These are phyloP conservation scores for Chimonanthus praecox DNA, from an alignment of 164 flowering plant species.

Conservation along the genomic window DNA sequence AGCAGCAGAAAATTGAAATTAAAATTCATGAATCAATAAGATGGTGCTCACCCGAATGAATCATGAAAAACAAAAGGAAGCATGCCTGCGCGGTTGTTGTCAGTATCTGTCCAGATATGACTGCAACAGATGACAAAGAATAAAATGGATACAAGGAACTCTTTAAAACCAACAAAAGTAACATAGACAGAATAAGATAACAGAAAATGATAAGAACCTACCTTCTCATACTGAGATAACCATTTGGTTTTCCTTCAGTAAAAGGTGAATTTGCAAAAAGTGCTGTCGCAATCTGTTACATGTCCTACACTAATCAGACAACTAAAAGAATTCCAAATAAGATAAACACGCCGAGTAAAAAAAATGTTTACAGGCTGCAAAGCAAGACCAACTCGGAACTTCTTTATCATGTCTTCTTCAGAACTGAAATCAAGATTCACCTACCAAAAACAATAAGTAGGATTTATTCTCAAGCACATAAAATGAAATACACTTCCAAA, in stretches of 20 bases:
- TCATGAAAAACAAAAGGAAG: conserved; percentile 98
- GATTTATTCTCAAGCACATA: neutral
- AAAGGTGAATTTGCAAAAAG: conserved; percentile 98
- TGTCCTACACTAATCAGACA: conserved; percentile 22
- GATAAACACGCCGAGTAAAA: neutral
- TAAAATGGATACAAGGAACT: conserved; percentile 6
- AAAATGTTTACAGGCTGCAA: conserved; percentile 81
- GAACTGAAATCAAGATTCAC: conserved; percentile 96
- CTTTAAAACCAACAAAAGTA: neutral
- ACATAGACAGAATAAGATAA: neutral
- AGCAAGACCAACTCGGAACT: conserved; percentile 93
- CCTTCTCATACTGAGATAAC: conserved; percentile 98
- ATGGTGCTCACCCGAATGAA: conserved; percentile 75
- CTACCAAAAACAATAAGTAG: conserved; percentile 26
- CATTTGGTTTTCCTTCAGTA: conserved; percentile 96
- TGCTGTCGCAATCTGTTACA: conserved; percentile 91
- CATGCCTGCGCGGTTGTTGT: conserved; percentile 92
- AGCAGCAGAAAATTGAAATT: neutral
- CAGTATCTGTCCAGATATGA: conserved; percentile 94
- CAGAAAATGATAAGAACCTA: conserved; percentile 13
- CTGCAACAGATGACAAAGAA: conserved; percentile 32
- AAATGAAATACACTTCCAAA: neutral
- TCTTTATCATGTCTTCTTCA: conserved; percentile 95
- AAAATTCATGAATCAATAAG: neutral
- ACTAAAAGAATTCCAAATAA: neutral